These are phyloP conservation scores for Bruguiera sexangula DNA, from an alignment of 345 rosid species.

Conservation along the genomic window DNA sequence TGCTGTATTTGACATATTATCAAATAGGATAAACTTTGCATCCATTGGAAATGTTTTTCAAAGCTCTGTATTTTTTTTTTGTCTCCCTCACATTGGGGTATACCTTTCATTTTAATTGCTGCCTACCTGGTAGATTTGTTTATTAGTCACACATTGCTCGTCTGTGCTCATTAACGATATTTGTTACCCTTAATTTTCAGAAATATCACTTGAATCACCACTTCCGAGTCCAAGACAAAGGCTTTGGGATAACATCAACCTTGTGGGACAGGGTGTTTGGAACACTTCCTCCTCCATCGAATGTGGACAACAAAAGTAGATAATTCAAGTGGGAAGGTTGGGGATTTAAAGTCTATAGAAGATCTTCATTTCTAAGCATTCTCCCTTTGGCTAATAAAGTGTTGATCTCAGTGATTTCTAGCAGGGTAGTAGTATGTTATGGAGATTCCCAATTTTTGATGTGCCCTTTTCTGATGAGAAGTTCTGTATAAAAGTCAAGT, in stretches of 20 bases:
- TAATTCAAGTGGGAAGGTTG: conserved; percentile 2
- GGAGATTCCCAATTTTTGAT: conserved; percentile 3
- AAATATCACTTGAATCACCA: conserved; percentile 95
- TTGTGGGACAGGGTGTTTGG: conserved; percentile 86
- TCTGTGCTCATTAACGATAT: neutral
- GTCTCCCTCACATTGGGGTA: no score
- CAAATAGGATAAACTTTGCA: no score
- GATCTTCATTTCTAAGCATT: conserved; percentile 1
- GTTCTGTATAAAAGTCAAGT: conserved; percentile 12
- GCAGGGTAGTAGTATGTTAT: conserved; percentile 2
- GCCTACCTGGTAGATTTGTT: neutral
- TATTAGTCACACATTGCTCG: neutral
- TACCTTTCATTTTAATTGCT: no score
- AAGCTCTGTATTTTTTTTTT: no score
- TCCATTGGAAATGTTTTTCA: no score
- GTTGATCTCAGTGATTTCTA: conserved; percentile 1
- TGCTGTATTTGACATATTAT: no score
- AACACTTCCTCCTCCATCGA: conserved; percentile 71
- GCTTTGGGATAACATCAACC: conserved; percentile 85
- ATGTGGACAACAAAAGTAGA: conserved; percentile 12
- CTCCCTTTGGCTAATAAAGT: conserved; percentile 6
- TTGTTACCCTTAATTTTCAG: conserved; percentile 38
- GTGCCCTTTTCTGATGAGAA: neutral
- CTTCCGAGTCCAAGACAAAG: conserved; percentile 77
- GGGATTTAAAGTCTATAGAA: neutral